Evolutionary conservation across 345 rosid genomes (phyloP).

Genomic region (Populus alba): DNA sequence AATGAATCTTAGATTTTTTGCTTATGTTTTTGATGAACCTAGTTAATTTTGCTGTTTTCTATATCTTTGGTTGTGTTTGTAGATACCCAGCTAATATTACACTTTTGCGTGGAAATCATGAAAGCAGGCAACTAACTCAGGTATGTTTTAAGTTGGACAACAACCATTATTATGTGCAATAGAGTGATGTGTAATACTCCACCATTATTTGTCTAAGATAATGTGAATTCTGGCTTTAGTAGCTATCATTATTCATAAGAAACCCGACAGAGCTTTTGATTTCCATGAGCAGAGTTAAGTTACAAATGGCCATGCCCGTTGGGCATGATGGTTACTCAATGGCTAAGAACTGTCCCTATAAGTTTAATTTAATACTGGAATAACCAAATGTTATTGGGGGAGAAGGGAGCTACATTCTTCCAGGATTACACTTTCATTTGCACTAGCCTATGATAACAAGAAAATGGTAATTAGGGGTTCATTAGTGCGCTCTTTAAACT

Average conservation of each 20-base stretch:
- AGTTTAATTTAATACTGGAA: not conserved
- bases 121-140: conserved; percentile 99
- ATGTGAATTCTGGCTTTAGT: too few species aligned
- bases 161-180: not conserved
- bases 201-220: not conserved
- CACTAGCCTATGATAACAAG: not conserved
- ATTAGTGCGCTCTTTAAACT: not conserved
- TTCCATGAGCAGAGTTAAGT: not conserved
- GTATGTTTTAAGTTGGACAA: conserved; percentile 35
- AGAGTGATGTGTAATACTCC: not conserved
- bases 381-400: not conserved
- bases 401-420: not conserved
- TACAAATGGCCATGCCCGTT: not conserved
- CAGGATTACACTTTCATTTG: not conserved
- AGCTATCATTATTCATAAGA: too few species aligned
- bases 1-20: not conserved
- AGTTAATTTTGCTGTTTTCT: not conserved
- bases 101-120: conserved; percentile 98
- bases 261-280: not conserved
- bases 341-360: not conserved
- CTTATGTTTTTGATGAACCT: not conserved
- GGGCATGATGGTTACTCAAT: not conserved
- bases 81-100: conserved; percentile 98
- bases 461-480: not conserved
- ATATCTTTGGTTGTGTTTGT: conserved; percentile 13